These are phyloP conservation scores for Phytophthora chlamydospora DNA, from an alignment of 352 stramenopile species.

Conservation along the genomic window DNA sequence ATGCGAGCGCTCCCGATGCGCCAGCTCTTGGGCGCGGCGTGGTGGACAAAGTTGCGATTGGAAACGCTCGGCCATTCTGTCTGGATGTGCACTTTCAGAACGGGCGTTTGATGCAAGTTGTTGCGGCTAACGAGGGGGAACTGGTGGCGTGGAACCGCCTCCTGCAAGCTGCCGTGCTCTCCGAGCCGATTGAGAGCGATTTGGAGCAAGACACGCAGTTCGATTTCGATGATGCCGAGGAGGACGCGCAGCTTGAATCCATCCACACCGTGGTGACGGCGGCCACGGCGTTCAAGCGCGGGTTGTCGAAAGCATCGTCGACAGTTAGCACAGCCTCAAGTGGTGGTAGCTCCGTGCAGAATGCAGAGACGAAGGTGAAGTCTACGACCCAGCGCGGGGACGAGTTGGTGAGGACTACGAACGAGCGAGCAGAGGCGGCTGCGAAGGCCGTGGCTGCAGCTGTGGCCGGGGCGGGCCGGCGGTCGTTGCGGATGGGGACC, in stretches of 20 bases:
- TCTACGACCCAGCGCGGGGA: constrained; percentile 12
- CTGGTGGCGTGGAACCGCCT: constrained; percentile 67
- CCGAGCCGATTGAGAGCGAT: constrained; percentile 33
- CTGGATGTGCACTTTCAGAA: constrained; percentile 70
- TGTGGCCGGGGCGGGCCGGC: constrained; percentile 26
- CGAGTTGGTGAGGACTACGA: constrained; percentile 15
- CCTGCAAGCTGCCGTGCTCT: constrained; percentile 55
- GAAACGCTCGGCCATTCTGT: constrained; percentile 71
- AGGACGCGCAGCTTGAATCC: constrained; percentile 44
- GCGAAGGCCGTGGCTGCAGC: constrained; percentile 34
- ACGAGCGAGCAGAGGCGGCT: constrained; percentile 36
- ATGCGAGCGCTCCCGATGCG: constrained; percentile 46
- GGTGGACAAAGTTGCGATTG: constrained; percentile 58
- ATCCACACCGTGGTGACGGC: constrained; percentile 43
- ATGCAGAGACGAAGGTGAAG: constrained; percentile 1
- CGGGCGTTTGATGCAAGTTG: constrained; percentile 66
- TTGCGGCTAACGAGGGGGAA: constrained; percentile 55
- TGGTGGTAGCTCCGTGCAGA: constrained; percentile 16
- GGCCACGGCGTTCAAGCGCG: constrained; percentile 46
- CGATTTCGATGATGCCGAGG: constrained; percentile 58
- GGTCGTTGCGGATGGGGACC: constrained; percentile 27
- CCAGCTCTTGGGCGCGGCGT: constrained; percentile 53
- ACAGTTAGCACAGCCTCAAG: constrained; percentile 30
- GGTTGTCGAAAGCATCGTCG: constrained; percentile 37
- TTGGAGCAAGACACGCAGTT: constrained; percentile 49